Evolutionary conservation across 208 protist species (phyloP).

Genomic region (Leishmania guyanensis): DNA sequence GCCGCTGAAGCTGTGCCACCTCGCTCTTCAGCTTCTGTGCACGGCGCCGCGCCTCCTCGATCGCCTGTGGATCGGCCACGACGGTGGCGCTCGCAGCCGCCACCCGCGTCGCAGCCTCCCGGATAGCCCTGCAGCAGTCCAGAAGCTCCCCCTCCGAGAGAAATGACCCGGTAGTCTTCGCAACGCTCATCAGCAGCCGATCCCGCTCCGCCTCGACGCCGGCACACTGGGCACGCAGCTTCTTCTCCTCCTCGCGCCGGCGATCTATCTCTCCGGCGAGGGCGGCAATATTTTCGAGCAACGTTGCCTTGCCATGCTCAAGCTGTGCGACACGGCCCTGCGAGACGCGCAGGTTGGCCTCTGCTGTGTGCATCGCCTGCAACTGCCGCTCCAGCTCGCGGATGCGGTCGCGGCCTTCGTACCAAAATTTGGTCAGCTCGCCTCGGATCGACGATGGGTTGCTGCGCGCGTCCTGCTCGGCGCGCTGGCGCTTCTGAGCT

Average conservation of each 20-base stretch:
- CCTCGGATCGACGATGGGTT: slow-evolving; percentile 63
- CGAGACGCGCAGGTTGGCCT: slow-evolving; percentile 38
- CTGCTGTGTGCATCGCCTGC: slow-evolving; percentile 39
- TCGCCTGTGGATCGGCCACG: slow-evolving; percentile 62
- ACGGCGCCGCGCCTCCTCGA: slow-evolving; percentile 54
- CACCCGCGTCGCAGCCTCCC: slow-evolving; percentile 54
- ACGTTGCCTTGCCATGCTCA: slow-evolving; percentile 44
- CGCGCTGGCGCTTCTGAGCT: slow-evolving; percentile 49
- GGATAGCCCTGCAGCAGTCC: slow-evolving; percentile 48
- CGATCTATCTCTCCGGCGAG: slow-evolving; percentile 58
- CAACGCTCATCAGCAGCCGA: slow-evolving; percentile 39
- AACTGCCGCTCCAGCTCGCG: slow-evolving; percentile 45
- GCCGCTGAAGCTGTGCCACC: slow-evolving; percentile 64
- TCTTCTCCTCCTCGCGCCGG: slow-evolving; percentile 57
- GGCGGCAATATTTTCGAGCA: slow-evolving; percentile 45
- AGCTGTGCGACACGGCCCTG: slow-evolving; percentile 61
- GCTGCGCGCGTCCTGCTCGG: slow-evolving; percentile 41
- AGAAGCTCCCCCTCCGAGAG: slow-evolving; percentile 44
- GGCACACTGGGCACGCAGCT: slow-evolving; percentile 50
- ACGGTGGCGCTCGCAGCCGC: slow-evolving; percentile 67
- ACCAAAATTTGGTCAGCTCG: slow-evolving; percentile 73
- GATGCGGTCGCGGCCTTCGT: slow-evolving; percentile 61
- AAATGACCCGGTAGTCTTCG: slow-evolving; percentile 14
- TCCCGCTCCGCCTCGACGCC: slow-evolving; percentile 77
- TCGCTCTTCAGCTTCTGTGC: slow-evolving; percentile 77